Evolutionary conservation across 2,329 filamentous ascomycete genomes (phyloP), one percentile per base, ranked within the genome.

Genomic region (Penicillium vulpinum): DNA sequence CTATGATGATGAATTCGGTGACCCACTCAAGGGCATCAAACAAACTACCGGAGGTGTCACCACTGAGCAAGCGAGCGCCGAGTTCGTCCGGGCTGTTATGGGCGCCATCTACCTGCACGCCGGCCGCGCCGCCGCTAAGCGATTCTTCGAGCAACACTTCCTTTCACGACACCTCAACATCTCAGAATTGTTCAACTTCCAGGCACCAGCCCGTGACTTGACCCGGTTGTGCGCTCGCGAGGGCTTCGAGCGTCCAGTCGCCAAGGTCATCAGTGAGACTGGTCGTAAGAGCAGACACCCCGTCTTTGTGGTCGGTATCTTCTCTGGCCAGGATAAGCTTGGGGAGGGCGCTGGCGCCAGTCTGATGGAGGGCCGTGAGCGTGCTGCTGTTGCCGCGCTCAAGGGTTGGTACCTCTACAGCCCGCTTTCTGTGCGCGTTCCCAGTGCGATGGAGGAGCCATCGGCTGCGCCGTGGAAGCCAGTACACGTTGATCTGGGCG

Each of bases 321-420:
- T 89, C 79, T 95, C 90, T 64, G 94, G 93, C 50, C 81, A 83
- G 59, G 92, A 99, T 73, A 93, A 94, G 82, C 81, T 99, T 40
- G 94, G 93, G 54, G 93, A 99, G 78, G 94, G 88, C n/a, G 83
- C 87, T 21, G 94, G 90, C 24, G 80, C 88, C 47, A 92, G 85
- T 74, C 79, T 97, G 55, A 82, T 91, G 63, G 85, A 91, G 67
- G 93, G 90, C 31, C 85, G 91, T 62, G 82, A 85, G 62, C 85
- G 90, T 73, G 94, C 94, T 21, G 86, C 90, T 36, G 92, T 95
- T 69, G 88, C 89, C 61, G 88, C 92, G 18, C 81, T 99, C 70
- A 96, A 96, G 81, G 83, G 88, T 6, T 99, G 94, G 94, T 99
- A 99, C 76, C 81, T 99, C 51, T 99, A 99, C 80, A 92, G 88